Base-by-base conservation (phyloP, 2,329 filamentous ascomycete genomes). In the Ascomycota sp. region DNA sequence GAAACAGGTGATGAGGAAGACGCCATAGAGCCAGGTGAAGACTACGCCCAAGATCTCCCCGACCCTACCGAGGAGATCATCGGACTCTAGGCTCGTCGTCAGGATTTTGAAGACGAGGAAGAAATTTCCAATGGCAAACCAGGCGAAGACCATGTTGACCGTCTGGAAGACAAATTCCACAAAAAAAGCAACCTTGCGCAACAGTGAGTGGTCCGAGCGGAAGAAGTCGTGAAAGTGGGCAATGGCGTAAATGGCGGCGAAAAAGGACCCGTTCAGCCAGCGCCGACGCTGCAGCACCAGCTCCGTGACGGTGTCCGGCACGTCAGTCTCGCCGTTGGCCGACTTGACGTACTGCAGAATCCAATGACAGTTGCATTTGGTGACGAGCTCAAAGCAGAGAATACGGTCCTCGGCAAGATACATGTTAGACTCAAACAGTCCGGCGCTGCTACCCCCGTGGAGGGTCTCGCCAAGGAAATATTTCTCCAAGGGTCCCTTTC, bases 391-490 rank as follows among this genome's bases (percentile, higher is more conserved):
- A 63, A 93, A 98, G 54, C 89, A 98, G 23, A 98, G 72, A 48
- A 98, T 98, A 63, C 89, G 81, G 65, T 98, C 89, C 50, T 98
- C 89, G 32, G 89, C 89, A 34, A 98, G 69, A 48, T 95, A 98
- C 89, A 98, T 98, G 55, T 98, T 98, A 40, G 89, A 86, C 3
- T 86, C 93, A 56, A 98, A 98, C 39, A 95, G 86, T 47, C 86
- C 89, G 9, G 86, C 86, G 40, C 83, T 83, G 32, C 79, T 76
- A 34, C 81, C 80, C 37, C 80, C 80, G 47, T 95, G 86, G 57
- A 95, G 81, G 49, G 85, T 94, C 56, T 95, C 89, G 42, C 89
- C 89, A 24, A 83, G 71, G 57, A 95, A 98, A 55, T 98, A 98
- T 55, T 93, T 91, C 13, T 26, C 25, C 29, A 98, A 56, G 0